Conservation (phyloP, 2,329 filamentous ascomycete species). For the Cercospora zeina region DNA sequence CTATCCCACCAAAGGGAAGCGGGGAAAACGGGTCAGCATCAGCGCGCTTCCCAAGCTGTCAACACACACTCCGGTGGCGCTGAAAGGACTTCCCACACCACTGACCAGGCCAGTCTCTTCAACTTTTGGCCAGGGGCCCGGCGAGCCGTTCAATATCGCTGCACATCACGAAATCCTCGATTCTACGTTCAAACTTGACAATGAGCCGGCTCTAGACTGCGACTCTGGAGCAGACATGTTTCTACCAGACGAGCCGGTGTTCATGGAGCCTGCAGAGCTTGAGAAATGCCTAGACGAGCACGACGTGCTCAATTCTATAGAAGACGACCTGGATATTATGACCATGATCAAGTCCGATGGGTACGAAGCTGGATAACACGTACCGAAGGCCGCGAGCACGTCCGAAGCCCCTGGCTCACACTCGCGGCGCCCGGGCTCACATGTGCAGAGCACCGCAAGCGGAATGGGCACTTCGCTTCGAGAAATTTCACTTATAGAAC, state of each 20-base stretch:
- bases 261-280: constrained; percentile 17
- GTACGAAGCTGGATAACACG: constrained; percentile 7
- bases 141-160: constrained; percentile 20
- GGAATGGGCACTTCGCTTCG: background rate
- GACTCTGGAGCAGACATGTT: constrained; percentile 10
- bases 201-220: constrained; percentile 7
- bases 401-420: background rate
- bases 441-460: background rate
- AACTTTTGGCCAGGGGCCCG: constrained; percentile 15
- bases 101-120: constrained; percentile 19
- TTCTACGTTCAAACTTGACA: constrained; percentile 16
- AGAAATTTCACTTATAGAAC: constrained; percentile 6
- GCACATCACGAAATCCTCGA: constrained; percentile 11
- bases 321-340: constrained; percentile 16
- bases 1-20: constrained; percentile 16
- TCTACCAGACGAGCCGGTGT: constrained; percentile 3
- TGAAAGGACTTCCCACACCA: constrained; percentile 19
- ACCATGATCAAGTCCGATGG: constrained; percentile 16
- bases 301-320: constrained; percentile 17
- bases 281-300: constrained; percentile 17
- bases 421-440: background rate
- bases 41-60: constrained; percentile 8
- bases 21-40: constrained; percentile 5
- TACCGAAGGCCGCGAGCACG: background rate
- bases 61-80: constrained; percentile 14